Evolutionary conservation across 441 rosid species (phyloP), one percentile per base, ranked within the genome.

Genomic region (Populus hybrid): DNA sequence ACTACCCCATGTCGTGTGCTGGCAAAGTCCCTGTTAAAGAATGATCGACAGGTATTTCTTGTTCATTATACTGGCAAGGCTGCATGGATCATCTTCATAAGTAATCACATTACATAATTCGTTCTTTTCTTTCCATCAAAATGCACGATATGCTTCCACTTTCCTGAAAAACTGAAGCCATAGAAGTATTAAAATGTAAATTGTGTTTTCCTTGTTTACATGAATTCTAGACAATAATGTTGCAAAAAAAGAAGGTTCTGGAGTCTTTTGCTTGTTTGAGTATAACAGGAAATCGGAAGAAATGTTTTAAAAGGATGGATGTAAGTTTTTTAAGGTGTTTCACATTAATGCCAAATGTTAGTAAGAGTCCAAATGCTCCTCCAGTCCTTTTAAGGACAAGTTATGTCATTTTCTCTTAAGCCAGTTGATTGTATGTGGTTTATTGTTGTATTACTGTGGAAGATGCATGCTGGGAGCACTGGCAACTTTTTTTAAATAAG

Each of bases 21-120:
- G 83, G 99, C 99, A 40, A 96, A 93, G 85, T 86, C 89, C 71
- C 98, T 96, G 74, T 86, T 96, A 75, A 96, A 94, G 89, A 85
- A 83, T 82, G 98, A 96, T 82, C 90, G 98, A 71, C 97, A 94
- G 96, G 99, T 95, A 86, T 50, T 67, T 72, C 71, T 74, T 80
- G 61, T 16, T 77, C 53, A 53, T 12, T 71, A 64, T 76, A 65
- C 66, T 42, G 64, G 6, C 67, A 63, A 21, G 5, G 14, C 64
- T 21, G 14, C 28, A 35, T 72, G 65, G 72, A 28, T 66, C 40
- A 10, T 70, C 24, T 21, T 76, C 35, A 24, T 63, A 24, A 23
- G 26, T 63, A 53, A 21, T 67, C 14, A 31, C 2, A 33, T 21
- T 28, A 42, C 59, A 11, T 76, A 12, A 8, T 24, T 29, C 33